A percentile compares a stretch with the other conserved stretches of the same genome.
These are phyloP conservation scores for Schizosaccharomyces octosporus DNA, from an alignment of 805 yeast genomes.

Conservation along the genomic window DNA sequence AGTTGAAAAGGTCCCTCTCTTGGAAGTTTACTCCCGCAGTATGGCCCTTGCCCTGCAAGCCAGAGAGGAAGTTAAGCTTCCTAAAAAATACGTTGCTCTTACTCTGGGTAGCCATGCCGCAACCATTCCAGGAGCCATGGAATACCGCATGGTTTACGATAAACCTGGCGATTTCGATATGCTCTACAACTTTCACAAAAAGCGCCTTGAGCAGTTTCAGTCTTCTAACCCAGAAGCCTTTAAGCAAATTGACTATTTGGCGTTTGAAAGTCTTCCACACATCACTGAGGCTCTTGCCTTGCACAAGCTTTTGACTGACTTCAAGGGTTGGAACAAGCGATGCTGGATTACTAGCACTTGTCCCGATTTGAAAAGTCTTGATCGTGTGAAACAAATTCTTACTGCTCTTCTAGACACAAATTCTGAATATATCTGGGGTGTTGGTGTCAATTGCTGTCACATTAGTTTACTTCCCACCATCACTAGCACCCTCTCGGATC, in stretches of 20 bases:
- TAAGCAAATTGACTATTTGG: neutral
- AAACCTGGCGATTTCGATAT: neutral
- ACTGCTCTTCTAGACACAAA: neutral
- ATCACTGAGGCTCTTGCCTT: neutral
- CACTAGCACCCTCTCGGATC: neutral
- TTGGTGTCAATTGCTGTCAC: neutral
- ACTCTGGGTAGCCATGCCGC: neutral
- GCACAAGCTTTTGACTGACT: neutral
- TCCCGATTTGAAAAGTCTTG: neutral
- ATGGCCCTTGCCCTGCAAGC: neutral
- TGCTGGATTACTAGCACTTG: conserved; percentile 1
- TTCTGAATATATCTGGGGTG: neutral
- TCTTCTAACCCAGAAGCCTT: neutral
- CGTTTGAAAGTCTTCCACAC: neutral
- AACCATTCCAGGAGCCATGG: neutral
- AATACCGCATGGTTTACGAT: neutral
- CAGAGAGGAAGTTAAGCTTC: neutral
- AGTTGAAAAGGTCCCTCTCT: neutral
- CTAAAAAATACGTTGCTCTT: neutral
- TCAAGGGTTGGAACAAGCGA: neutral
- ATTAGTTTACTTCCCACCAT: neutral
- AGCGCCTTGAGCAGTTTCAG: neutral
- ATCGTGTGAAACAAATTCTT: neutral
- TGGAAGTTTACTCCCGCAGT: neutral
- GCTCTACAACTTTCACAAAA: neutral